Conservation (phyloP, 2,329 filamentous ascomycete species). For the Apiospora sp. region DNA sequence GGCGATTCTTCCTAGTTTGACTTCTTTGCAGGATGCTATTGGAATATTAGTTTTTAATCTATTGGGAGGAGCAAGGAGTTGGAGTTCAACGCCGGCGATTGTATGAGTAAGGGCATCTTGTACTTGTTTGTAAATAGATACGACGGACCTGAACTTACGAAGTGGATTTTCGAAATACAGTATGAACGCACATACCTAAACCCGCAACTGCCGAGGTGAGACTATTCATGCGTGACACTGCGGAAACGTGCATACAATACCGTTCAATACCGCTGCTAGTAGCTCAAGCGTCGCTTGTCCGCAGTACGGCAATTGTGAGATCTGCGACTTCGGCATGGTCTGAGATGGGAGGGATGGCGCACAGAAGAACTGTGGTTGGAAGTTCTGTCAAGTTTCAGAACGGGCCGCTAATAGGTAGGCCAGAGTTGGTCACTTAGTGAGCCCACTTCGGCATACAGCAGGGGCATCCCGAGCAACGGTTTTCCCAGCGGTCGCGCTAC, state of each 20-base stretch:
- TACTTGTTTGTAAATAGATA: slow-evolving; percentile 13
- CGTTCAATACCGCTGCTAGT: background rate
- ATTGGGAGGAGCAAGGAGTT: slow-evolving; percentile 20
- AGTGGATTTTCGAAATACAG: background rate
- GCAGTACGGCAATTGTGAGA: background rate
- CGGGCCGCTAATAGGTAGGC: background rate
- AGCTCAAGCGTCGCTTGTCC: background rate
- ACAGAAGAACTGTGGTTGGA: slow-evolving; percentile 6
- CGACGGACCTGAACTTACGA: background rate
- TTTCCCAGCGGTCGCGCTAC: slow-evolving; percentile 4
- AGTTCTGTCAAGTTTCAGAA: slow-evolving; percentile 9
- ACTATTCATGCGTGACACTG: background rate
- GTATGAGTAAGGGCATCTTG: slow-evolving; percentile 15
- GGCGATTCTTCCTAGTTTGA: slow-evolving; percentile 7
- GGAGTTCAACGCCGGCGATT: slow-evolving; percentile 5
- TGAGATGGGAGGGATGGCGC: background rate
- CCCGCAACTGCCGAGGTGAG: background rate
- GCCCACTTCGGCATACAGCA: background rate
- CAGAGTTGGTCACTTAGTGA: background rate
- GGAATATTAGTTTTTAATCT: slow-evolving; percentile 20
- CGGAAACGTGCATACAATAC: background rate
- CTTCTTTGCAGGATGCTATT: slow-evolving; percentile 7
- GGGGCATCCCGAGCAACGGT: background rate
- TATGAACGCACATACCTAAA: slow-evolving; percentile 3
- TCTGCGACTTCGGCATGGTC: background rate